Evolutionary conservation across 345 rosid species (phyloP).

Genomic region (Erodium maritimum): DNA sequence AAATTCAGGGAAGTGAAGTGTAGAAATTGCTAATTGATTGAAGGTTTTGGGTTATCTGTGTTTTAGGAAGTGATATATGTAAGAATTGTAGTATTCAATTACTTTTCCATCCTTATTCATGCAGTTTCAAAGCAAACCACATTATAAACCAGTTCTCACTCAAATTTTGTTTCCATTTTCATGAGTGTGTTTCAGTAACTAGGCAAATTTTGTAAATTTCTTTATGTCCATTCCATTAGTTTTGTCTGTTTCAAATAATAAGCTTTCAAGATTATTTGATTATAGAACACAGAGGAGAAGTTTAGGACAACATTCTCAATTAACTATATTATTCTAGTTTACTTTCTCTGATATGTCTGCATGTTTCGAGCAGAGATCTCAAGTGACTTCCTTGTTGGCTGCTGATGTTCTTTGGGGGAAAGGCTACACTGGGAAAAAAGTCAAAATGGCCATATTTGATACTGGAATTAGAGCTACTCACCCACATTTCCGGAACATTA

Average conservation of each 20-base stretch:
- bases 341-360: too few relatives aligned
- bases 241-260: background rate
- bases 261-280: background rate
- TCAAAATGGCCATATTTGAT: conserved; percentile 98
- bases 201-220: background rate
- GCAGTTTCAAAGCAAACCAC: too few relatives aligned
- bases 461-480: conserved; percentile 88
- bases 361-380: conserved; percentile 47
- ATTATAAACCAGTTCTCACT: background rate
- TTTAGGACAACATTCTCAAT: background rate
- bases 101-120: too few relatives aligned
- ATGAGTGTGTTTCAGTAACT: background rate
- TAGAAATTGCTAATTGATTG: too few relatives aligned
- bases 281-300: background rate
- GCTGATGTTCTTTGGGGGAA: conserved; percentile 81
- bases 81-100: background rate
- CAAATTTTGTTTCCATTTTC: background rate
- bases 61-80: background rate
- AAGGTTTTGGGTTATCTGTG: too few relatives aligned
- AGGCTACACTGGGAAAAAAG: conserved; percentile 82
- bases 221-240: background rate
- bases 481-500: conserved; percentile 91
- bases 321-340: background rate
- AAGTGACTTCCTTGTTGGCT: conserved; percentile 90
- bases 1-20: background rate